Evolutionary conservation across 2,329 filamentous ascomycete genomes (phyloP), one percentile per base, ranked within the genome.

Genomic region (Aspergillus transmontanensis): DNA sequence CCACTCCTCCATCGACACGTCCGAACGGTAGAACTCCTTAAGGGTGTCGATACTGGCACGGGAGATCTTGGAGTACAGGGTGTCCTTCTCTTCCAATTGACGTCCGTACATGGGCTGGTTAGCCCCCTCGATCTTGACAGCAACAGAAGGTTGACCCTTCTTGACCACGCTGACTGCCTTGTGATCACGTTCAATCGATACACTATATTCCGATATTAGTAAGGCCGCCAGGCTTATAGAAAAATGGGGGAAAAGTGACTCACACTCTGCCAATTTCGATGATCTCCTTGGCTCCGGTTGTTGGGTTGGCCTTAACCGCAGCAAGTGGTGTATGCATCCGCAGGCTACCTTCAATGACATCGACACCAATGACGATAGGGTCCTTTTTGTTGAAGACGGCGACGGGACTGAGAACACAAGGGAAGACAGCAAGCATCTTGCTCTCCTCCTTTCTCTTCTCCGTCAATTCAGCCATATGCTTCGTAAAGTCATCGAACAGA

Each of bases 301-400:
- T 86, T 0, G 91, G 80, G 76, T 96, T 96, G 64, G 85, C 88
- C 82, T 92, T 96, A 65, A 99, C 88, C 3, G 89, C 93, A 1
- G 93, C 91, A 69, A 99, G 90, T 7, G 95, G 95, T 6, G 96
- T 97, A 78, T 94, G 92, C 72, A 97, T 83, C 72, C 89, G 88
- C 58, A 99, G 85, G 71, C 88, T 90, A 34, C 96, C 95, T 65
- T 98, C 95, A n/a, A 91, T 81, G 39, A 98, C 94, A 80, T 99
- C 96, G 36, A 98, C 91, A 82, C 95, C 95, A 56, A 99, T 84
- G 63, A 99, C 92, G 71, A 99, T 98, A 43, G 95, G 95, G 69
- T 89, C 87, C 58, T 94, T 97, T 87, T 99, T 99, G 86, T 98
- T 98, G 87, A 99, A 99, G 32, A 99, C 91, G 19, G 93, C 93